phyloP scores from a whole-genome alignment of 1,284 basidiomycete species.

The Hortiboletus rubellus region DNA sequence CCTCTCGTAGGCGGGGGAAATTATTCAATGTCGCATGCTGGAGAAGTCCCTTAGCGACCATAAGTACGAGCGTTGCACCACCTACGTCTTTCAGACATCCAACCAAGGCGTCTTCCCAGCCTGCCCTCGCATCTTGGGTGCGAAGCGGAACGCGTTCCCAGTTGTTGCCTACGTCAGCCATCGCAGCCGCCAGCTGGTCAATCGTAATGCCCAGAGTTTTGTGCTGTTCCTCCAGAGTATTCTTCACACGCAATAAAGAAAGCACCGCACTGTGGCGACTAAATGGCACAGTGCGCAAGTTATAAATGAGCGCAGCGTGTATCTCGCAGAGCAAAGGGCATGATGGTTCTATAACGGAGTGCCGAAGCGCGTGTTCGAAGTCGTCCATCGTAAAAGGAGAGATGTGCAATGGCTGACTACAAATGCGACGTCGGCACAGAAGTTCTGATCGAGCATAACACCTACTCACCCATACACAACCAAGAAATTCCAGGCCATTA shows the following conservation, averaged over 20 bases:
- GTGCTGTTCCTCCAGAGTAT: conserved; percentile 41
- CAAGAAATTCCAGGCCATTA: conserved; percentile 92
- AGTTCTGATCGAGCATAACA: not conserved
- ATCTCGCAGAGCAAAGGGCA: conserved; percentile 85
- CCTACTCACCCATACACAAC: conserved; percentile 82
- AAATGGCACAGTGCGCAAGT: conserved; percentile 77
- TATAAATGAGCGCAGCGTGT: conserved; percentile 87
- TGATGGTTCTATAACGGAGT: conserved; percentile 66
- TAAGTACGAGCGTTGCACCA: conserved; percentile 19
- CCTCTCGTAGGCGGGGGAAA: conserved; percentile 73
- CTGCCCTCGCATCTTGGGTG: conserved; percentile 61
- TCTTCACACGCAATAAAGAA: conserved; percentile 56
- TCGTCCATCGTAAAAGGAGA: conserved; percentile 95
- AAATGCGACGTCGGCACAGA: conserved; percentile 1
- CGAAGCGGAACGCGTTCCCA: conserved; percentile 78
- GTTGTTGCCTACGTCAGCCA: conserved; percentile 75
- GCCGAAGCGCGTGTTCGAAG: conserved; percentile 84
- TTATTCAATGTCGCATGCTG: conserved; percentile 77
- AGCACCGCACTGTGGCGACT: conserved; percentile 68
- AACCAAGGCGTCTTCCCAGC: conserved; percentile 85
- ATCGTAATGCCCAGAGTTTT: conserved; percentile 54
- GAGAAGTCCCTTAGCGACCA: conserved; percentile 17
- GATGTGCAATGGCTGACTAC: conserved; percentile 81
- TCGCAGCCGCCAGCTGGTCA: conserved; percentile 57
- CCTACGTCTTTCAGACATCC: conserved; percentile 89